phyloP scores from a whole-genome alignment of 306 rosid species.

The Prunus persica region DNA sequence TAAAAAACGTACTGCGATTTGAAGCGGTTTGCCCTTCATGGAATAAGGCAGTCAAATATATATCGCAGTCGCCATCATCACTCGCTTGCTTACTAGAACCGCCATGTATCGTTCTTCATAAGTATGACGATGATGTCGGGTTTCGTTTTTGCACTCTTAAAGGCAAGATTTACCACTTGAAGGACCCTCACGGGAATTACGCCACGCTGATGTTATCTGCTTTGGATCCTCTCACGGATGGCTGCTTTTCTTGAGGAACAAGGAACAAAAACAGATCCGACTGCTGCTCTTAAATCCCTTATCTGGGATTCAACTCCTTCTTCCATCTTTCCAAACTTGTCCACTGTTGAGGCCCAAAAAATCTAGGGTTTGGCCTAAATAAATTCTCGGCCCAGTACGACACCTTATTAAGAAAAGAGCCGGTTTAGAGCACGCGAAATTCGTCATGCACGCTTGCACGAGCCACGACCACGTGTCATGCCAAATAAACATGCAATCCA shows the following conservation, averaged over 20 bases:
- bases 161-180: neutral
- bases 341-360: too few species aligned
- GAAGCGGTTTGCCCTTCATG: constrained; percentile 1
- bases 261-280: neutral
- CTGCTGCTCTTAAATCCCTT: neutral
- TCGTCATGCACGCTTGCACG: too few species aligned
- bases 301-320: neutral
- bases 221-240: neutral
- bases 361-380: too few species aligned
- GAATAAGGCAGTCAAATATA: neutral
- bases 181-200: neutral
- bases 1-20: neutral
- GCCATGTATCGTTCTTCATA: neutral
- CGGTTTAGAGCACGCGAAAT: too few species aligned
- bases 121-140: neutral
- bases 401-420: too few species aligned
- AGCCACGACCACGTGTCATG: too few species aligned
- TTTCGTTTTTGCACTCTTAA: neutral
- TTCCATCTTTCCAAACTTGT: neutral
- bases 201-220: neutral
- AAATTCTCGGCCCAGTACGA: too few species aligned
- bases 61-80: neutral
- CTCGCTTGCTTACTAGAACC: neutral
- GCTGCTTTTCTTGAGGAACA: neutral
- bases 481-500: too few species aligned